phyloP scores from a whole-genome alignment of 345 rosid genomes.

The Ceriops zippeliana region DNA sequence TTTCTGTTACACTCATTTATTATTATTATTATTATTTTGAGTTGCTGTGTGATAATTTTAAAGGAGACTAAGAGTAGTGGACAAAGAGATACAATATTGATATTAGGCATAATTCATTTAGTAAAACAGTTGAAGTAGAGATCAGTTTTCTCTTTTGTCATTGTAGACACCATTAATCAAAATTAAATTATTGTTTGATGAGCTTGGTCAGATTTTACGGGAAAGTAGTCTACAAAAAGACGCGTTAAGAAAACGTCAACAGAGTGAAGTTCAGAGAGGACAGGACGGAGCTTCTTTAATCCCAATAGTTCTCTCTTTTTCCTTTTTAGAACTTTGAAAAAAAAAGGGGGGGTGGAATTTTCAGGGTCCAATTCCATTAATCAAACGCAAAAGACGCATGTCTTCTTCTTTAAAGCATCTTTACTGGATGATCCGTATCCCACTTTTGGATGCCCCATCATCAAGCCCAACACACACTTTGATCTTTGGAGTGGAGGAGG shows the following conservation, averaged over 20 bases:
- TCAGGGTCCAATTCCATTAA: no score
- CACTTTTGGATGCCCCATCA: slow-evolving; percentile 32
- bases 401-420: slow-evolving; percentile 29
- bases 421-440: slow-evolving; percentile 40
- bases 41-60: no score
- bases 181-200: not conserved
- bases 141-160: no score
- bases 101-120: no score
- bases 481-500: slow-evolving; percentile 10
- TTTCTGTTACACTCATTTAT: no score
- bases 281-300: slow-evolving; percentile 16
- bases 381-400: not conserved
- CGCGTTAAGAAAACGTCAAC: slow-evolving; percentile 22
- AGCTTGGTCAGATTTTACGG: not conserved
- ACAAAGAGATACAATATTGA: no score
- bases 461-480: no score
- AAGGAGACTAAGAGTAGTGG: no score
- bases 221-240: slow-evolving; percentile 20
- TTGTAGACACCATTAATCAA: no score
- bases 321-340: not conserved
- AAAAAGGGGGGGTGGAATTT: not conserved
- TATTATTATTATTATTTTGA: no score
- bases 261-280: slow-evolving; percentile 17
- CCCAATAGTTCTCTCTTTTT: not conserved
- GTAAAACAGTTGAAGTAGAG: no score